Conservation (phyloP, 1,139 yeast genomes). For the Saccharomyces hybrid region DNA sequence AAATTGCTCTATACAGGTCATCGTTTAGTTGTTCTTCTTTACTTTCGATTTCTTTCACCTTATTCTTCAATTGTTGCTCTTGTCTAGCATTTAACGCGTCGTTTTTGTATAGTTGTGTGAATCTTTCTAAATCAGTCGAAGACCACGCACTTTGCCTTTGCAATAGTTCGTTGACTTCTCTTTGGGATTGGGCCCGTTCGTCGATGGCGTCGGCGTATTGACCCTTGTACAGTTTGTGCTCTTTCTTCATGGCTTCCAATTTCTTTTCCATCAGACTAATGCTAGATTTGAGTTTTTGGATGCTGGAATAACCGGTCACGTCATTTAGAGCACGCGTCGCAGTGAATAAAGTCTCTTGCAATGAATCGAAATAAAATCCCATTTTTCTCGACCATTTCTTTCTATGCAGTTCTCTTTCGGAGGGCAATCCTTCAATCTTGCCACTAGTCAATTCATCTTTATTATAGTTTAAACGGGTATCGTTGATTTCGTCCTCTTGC, state of each 20-base stretch:
- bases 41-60: slow-evolving; percentile 51
- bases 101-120: slow-evolving; percentile 70
- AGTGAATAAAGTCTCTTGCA: slow-evolving; percentile 58
- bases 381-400: slow-evolving; percentile 49
- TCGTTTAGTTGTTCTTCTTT: slow-evolving; percentile 65
- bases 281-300: slow-evolving; percentile 59
- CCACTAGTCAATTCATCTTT: slow-evolving; percentile 28
- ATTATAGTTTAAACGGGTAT: slow-evolving; percentile 28
- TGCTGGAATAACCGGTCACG: slow-evolving; percentile 83
- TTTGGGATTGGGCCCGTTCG: slow-evolving; percentile 63
- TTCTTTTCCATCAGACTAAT: slow-evolving; percentile 49
- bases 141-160: slow-evolving; percentile 84
- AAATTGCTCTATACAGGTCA: slow-evolving; percentile 64
- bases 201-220: slow-evolving; percentile 58
- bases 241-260: slow-evolving; percentile 42
- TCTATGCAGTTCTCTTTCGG: slow-evolving; percentile 38
- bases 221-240: slow-evolving; percentile 45
- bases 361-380: slow-evolving; percentile 49
- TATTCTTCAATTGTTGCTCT: slow-evolving; percentile 47
- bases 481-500: slow-evolving; percentile 30
- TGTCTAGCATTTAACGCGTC: slow-evolving; percentile 69
- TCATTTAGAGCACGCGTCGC: slow-evolving; percentile 78
- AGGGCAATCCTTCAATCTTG: slow-evolving; percentile 35
- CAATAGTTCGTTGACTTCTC: slow-evolving; percentile 78
- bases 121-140: slow-evolving; percentile 68